Percentiles rank a stretch among this genome's conserved stretches.
phyloP scores from a whole-genome alignment of 345 rosid genomes.

The Aethionema arabicum region DNA sequence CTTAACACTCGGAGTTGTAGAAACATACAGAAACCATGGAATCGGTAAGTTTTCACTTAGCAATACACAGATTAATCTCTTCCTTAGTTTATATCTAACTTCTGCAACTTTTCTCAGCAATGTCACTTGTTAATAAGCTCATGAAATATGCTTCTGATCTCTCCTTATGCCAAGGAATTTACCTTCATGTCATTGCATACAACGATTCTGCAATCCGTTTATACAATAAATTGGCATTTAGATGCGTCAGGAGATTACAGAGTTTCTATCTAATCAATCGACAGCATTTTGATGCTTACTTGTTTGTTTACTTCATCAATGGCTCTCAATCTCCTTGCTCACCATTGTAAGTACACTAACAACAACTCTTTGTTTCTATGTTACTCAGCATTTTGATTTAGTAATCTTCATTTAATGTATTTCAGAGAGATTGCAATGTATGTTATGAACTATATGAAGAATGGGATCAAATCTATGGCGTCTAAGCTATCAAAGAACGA shows the following conservation, averaged over 20 bases:
- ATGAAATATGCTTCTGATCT: constrained; percentile 65
- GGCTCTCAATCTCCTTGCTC: constrained; percentile 81
- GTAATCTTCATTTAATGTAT: neutral
- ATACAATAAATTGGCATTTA: constrained; percentile 78
- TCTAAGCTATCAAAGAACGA: constrained; percentile 50
- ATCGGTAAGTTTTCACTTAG: constrained; percentile 49
- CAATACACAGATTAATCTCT: neutral
- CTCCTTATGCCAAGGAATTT: constrained; percentile 64
- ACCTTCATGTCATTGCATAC: constrained; percentile 85
- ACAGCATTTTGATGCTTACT: constrained; percentile 72
- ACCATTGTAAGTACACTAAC: constrained; percentile 54
- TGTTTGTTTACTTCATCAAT: constrained; percentile 75
- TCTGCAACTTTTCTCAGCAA: constrained; percentile 46
- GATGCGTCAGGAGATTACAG: constrained; percentile 54
- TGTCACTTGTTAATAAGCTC: constrained; percentile 63
- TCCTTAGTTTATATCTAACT: constrained; percentile 1
- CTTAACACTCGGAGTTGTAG: constrained; percentile 79
- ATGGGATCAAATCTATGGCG: constrained; percentile 49
- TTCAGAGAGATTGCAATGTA: constrained; percentile 59
- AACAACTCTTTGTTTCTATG: neutral
- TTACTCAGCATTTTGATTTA: too few species aligned
- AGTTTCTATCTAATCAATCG: constrained; percentile 65
- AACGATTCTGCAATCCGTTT: constrained; percentile 78
- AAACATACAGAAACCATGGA: constrained; percentile 70
- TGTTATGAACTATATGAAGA: constrained; percentile 50